Base-by-base conservation (phyloP, 2,329 filamentous ascomycete species). In the Exophiala dermatitidis region DNA sequence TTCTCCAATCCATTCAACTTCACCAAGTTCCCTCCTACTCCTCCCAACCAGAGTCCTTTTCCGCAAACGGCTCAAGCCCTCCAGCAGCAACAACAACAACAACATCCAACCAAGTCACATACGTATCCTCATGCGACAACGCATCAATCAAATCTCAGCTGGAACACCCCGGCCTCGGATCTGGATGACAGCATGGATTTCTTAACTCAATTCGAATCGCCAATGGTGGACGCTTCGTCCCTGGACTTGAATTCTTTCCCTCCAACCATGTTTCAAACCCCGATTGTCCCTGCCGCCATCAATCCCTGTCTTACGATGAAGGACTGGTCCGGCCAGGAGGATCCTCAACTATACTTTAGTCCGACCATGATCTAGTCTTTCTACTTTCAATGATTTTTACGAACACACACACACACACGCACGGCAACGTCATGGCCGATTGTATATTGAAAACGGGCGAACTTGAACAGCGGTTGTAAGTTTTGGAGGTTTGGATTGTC, bases 1-100 rank as follows among this genome's bases (percentile, higher is more conserved):
- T 60, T 62, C 48, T 44, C 47, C 19, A 58, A 54, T 30, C 56
- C 57, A 2, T 62, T 60, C 45, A 41, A 44, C 9, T 31, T 56
- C 48, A 67, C 43, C 60, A 68, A 50, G 43, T 71, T 56, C 65
- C 71, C 31, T 44, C 71, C 69, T 3, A 73, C 71, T 3, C 71
- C 71, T 5, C 69, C 71, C 1, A 68, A 64, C 9, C 67, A 69
- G 36, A 72, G 71, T 48, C 71, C 71, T 2, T 65, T 57, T 59
- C 45, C 65, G 62, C 58, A 58, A 30, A 52, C 36, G n/a, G 54
- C 51, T 5, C 57, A 53, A 43, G 38, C 49, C 1, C 33, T 58
- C 19, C 19, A 19, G 19, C 19, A 19, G 19, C 19, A 19, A 19
- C 19, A 19, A 19, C 19, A 19, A 19, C 19, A 19, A 19, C 19